Base-by-base conservation (phyloP, 192 early-diverging fungal genomes). In the Umbelopsis sp. region DNA sequence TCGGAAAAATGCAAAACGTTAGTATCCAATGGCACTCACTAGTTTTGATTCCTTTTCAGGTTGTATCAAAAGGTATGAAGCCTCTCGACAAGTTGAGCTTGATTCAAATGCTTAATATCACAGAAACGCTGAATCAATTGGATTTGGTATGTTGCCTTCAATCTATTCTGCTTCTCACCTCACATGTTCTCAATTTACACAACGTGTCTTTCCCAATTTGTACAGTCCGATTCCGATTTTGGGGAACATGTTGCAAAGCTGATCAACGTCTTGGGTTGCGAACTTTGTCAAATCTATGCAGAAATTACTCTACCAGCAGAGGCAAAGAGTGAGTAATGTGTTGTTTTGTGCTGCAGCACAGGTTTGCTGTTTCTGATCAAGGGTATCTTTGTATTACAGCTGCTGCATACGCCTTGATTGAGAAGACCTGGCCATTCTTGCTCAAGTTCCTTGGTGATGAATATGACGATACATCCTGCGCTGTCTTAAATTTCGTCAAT, bases 31-130 rank as follows among this genome's bases (percentile, higher is more conserved):
- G 17, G 25, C 1, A 24, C 10, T 65, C 59, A 24, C 5, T 17
- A 25, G 14, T 7, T 53, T 20, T 25, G 8, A 52, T 54, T 36
- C 9, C 12, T 25, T 54, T 52, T 0, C 25, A 81, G 74, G 91
- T 97, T 74, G 86, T 97, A 36, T 86, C 83, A 47, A 98, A 98
- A 75, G 97, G 97, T 26, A 98, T 98, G 97, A 83, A 88, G 59
- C 87, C 95, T 2, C 59, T 87, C 56, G 97, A 98, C 68, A 98
- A 97, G 80, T 83, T 98, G 45, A 87, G 86, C 38, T 83, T 98
- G 70, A 86, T 97, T 26, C 91, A 94, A 78, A 81, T 88, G 47
- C 80, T 97, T 52, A 83, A 87, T 68, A 67, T 92, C 22, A 81
- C 88, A 22, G 74, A 78, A 47, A 71, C 87, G 7, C 70, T 91